phyloP scores from a whole-genome alignment of 2,329 filamentous ascomycete species.

The Penicillium sp. region DNA sequence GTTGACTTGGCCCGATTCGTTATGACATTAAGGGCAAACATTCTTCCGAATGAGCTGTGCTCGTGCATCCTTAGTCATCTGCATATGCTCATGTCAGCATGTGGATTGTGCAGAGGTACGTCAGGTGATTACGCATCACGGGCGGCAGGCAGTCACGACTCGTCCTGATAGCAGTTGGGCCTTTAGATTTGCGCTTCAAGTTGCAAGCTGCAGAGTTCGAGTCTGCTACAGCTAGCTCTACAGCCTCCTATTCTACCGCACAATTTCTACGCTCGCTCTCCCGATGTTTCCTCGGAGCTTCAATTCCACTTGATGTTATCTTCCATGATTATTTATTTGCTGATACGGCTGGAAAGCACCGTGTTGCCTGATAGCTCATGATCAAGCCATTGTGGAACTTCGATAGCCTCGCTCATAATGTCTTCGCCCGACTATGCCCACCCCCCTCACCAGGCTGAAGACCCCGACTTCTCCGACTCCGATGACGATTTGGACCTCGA shows the following conservation, averaged over 20 bases:
- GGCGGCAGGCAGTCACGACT: slow-evolving; percentile 11
- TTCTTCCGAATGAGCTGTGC: slow-evolving; percentile 6
- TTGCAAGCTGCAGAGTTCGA: neutral
- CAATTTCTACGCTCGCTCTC: neutral
- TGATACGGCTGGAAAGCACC: slow-evolving; percentile 8
- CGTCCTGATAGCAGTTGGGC: neutral
- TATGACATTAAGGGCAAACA: neutral
- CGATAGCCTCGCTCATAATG: slow-evolving; percentile 26
- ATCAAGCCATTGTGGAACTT: slow-evolving; percentile 3
- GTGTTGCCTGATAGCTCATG: slow-evolving; percentile 18
- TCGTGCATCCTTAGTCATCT: slow-evolving; percentile 1
- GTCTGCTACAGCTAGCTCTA: neutral
- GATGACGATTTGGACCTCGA: slow-evolving; percentile 48
- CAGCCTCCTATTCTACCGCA: neutral
- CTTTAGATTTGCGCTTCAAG: neutral
- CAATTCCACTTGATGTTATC: slow-evolving; percentile 15
- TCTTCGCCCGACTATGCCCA: slow-evolving; percentile 39
- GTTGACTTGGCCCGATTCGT: slow-evolving; percentile 6
- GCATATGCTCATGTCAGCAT: neutral
- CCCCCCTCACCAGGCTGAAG: slow-evolving; percentile 31
- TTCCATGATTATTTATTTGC: slow-evolving; percentile 19
- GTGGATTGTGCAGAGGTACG: neutral
- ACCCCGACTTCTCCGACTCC: slow-evolving; percentile 36
- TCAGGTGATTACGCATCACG: slow-evolving; percentile 16
- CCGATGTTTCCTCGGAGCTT: slow-evolving; percentile 16